Percentiles rank a stretch among this genome's conserved stretches.
Conservation (phyloP, 1,284 basidiomycete species). For the Moniliella sp. region DNA sequence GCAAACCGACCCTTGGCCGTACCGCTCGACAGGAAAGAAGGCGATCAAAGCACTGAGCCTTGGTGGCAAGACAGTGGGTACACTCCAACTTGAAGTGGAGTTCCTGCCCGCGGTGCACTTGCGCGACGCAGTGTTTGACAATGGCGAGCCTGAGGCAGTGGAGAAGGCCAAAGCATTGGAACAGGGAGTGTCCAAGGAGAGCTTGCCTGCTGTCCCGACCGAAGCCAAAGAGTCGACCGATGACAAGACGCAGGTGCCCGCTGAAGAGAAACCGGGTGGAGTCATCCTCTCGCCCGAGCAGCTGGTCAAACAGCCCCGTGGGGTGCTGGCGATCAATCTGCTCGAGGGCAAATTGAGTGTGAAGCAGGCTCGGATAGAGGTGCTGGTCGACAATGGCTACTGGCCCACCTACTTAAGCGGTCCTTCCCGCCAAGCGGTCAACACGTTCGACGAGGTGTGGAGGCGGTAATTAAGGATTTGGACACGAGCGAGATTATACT, state of each 20-base stretch:
- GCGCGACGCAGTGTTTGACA: constrained; percentile 51
- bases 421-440: constrained; percentile 51
- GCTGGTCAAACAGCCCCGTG: constrained; percentile 38
- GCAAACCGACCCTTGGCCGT: no score
- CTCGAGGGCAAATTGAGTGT: constrained; percentile 50
- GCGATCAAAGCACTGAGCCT: no score
- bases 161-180: constrained; percentile 32
- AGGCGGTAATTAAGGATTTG: constrained; percentile 82
- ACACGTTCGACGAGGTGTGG: constrained; percentile 80
- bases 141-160: constrained; percentile 45
- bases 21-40: no score
- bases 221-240: no score
- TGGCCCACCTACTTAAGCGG: constrained; percentile 49
- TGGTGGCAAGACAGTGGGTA: constrained; percentile 59
- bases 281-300: no score
- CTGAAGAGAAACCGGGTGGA: not conserved
- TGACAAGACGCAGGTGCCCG: not conserved
- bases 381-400: constrained; percentile 61
- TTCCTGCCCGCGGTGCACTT: constrained; percentile 68
- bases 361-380: constrained; percentile 60
- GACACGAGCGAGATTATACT: no score
- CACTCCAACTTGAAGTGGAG: constrained; percentile 58
- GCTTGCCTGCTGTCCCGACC: no score
- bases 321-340: constrained; percentile 72
- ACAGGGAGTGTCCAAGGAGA: no score